Conservation (phyloP, 2,329 filamentous ascomycete genomes). For the Aspergillus fijiensis region DNA sequence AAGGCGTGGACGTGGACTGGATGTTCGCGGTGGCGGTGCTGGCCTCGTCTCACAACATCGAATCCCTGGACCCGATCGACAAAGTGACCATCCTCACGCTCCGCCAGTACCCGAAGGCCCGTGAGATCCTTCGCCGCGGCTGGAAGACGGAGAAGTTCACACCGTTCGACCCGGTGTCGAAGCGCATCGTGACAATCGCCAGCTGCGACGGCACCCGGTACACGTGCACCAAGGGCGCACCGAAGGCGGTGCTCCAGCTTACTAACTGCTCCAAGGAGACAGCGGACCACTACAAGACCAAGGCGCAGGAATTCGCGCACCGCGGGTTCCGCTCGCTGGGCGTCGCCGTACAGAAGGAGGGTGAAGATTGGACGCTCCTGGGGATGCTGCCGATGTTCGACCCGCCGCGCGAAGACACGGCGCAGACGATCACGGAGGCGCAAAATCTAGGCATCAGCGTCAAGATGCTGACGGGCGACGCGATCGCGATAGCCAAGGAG, state of each 20-base stretch:
- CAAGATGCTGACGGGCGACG: slow-evolving; percentile 80
- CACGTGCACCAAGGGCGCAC: slow-evolving; percentile 74
- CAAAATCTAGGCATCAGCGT: slow-evolving; percentile 73
- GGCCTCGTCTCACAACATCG: slow-evolving; percentile 75
- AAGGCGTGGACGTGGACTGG: slow-evolving; percentile 77
- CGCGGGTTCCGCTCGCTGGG: slow-evolving; percentile 77
- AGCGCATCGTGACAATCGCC: slow-evolving; percentile 71
- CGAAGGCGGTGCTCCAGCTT: slow-evolving; percentile 70
- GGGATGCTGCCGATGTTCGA: slow-evolving; percentile 81
- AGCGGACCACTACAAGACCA: slow-evolving; percentile 65
- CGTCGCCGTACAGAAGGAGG: slow-evolving; percentile 74
- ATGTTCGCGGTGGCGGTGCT: slow-evolving; percentile 79
- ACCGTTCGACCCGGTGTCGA: slow-evolving; percentile 71
- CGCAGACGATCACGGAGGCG: slow-evolving; percentile 73
- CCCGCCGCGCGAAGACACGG: slow-evolving; percentile 74
- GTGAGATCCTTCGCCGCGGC: slow-evolving; percentile 70
- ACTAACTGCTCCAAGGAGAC: slow-evolving; percentile 66
- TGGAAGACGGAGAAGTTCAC: slow-evolving; percentile 77
- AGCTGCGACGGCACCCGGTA: slow-evolving; percentile 67
- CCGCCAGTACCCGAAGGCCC: slow-evolving; percentile 71
- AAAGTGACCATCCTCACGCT: slow-evolving; percentile 75
- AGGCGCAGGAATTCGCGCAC: slow-evolving; percentile 72
- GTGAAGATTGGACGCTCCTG: slow-evolving; percentile 70
- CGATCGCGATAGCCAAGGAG: slow-evolving; percentile 76
- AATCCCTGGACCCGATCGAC: slow-evolving; percentile 75